Conservation (phyloP, 2,329 filamentous ascomycete genomes). For the Fusarium domesticum region DNA sequence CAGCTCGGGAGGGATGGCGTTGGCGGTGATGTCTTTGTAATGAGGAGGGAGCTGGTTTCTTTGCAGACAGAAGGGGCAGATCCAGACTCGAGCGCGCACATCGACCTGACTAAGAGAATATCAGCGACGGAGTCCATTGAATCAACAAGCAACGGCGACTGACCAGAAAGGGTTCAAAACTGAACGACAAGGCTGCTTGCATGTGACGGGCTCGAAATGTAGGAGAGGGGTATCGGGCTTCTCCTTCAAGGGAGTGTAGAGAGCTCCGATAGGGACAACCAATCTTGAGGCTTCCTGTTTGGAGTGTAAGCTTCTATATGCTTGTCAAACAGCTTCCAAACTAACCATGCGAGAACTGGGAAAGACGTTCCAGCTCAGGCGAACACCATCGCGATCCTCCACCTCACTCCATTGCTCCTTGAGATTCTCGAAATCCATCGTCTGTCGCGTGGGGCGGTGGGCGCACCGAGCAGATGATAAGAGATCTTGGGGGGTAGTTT, state of each 20-base stretch:
- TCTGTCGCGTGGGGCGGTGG: neutral
- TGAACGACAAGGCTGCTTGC: constrained; percentile 92
- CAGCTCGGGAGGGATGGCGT: constrained; percentile 78
- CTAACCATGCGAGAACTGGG: constrained; percentile 93
- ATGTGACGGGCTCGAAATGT: constrained; percentile 94
- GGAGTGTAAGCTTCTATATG: constrained; percentile 6
- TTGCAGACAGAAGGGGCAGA: constrained; percentile 83
- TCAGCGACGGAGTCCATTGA: constrained; percentile 21
- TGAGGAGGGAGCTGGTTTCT: constrained; percentile 79
- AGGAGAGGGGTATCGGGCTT: constrained; percentile 84
- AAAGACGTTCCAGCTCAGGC: constrained; percentile 98
- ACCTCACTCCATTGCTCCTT: constrained; percentile 97
- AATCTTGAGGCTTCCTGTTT: constrained; percentile 84
- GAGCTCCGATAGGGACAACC: constrained; percentile 91
- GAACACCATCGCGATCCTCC: constrained; percentile 92
- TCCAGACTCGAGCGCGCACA: constrained; percentile 79
- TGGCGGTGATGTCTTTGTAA: constrained; percentile 85
- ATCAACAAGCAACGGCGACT: constrained; percentile 27
- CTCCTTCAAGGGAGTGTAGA: constrained; percentile 95
- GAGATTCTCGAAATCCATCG: constrained; percentile 87
- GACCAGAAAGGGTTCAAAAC: constrained; percentile 97
- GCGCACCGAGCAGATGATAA: neutral
- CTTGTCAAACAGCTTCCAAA: constrained; percentile 11
- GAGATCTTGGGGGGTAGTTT: neutral
- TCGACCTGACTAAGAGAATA: constrained; percentile 65